Evolutionary conservation across 371 early-diverging fungal genomes (phyloP), one percentile per base, ranked within the genome.

Genomic region (Apophysomyces variabilis): DNA sequence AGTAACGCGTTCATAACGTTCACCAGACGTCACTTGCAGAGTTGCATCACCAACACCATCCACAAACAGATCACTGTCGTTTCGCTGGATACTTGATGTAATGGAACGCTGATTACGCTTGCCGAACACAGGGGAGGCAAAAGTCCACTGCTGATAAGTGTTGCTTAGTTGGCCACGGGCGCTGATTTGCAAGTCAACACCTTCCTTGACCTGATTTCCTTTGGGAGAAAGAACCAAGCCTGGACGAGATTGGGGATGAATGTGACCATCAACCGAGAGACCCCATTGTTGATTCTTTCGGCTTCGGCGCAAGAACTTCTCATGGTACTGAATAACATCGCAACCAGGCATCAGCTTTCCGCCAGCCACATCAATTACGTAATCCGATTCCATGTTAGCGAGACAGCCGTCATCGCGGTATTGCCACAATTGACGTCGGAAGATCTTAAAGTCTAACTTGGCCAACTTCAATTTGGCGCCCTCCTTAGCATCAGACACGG

Each of bases 371-470:
- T 88, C 89, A 61, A 88, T 78, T 7, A 84, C 87, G 39, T 75
- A 83, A 32, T 76, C 73, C 37, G 87, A 78, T 43, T 71, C 83
- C 66, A 86, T 78, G 65, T 87, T 87, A 56, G 79, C 69, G 8
- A 88, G 50, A 60, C 78, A 86, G 37, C 83, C 81, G 60, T 79
- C 79, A 11, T 83, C 76, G 36, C 84, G 82, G 57, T 77, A 81
- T 56, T 73, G 67, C 89, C 89, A 88, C 50, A 88, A 61, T 68
- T 87, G 87, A 16, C 80, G 71, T 65, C 75, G 69, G 68, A 71
- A 82, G 26, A 38, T 64, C 68, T 75, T 76, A 59, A 59, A 66
- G 26, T 76, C 72, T 13, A 82, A 36, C 62, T 77, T 79, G 32
- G 66, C 58, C 26, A 82, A 57, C 7, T 70, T 67, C 32, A 82